These are phyloP conservation scores for Penicillium arizonense DNA, from an alignment of 495 filamentous ascomycete genomes.

Conservation along the genomic window DNA sequence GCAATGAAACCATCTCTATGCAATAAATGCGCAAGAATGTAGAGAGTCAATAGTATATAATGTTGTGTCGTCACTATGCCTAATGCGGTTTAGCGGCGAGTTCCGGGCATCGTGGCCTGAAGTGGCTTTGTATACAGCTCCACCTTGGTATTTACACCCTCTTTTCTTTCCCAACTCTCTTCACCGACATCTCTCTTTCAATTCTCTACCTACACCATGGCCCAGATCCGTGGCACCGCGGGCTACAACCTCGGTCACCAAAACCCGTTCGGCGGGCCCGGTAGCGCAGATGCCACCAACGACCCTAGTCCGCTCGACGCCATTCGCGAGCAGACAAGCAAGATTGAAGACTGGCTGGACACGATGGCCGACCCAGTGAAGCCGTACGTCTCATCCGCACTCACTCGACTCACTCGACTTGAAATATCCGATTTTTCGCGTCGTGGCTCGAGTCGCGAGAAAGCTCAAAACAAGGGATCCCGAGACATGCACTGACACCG, in stretches of 20 bases:
- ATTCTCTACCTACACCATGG: slow-evolving; percentile 56
- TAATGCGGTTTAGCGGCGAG: slow-evolving; percentile 30
- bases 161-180: slow-evolving; percentile 9
- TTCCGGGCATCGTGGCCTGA: slow-evolving; percentile 48
- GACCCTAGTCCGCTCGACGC: slow-evolving; percentile 88
- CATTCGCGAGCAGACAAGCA: slow-evolving; percentile 92
- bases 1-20: slow-evolving; percentile 3
- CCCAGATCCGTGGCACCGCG: slow-evolving; percentile 94
- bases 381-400: slow-evolving; percentile 67
- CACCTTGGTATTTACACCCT: slow-evolving; percentile 24
- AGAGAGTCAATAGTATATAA: slow-evolving; percentile 2
- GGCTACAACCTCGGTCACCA: slow-evolving; percentile 89
- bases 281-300: slow-evolving; percentile 58
- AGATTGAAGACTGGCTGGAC: slow-evolving; percentile 95
- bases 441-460: background rate
- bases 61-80: slow-evolving; percentile 35
- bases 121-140: slow-evolving; percentile 29
- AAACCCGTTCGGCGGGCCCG: slow-evolving; percentile 67
- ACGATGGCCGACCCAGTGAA: slow-evolving; percentile 87
- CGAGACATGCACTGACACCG: slow-evolving; percentile 30
- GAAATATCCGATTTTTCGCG: background rate
- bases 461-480: slow-evolving; percentile 23
- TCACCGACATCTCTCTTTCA: slow-evolving; percentile 1
- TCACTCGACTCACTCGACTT: background rate
- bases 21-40: slow-evolving; percentile 5